Evolutionary conservation across 2,329 filamentous ascomycete genomes (phyloP), one percentile per base, ranked within the genome.

Genomic region (Paramyrothecium sp.): DNA sequence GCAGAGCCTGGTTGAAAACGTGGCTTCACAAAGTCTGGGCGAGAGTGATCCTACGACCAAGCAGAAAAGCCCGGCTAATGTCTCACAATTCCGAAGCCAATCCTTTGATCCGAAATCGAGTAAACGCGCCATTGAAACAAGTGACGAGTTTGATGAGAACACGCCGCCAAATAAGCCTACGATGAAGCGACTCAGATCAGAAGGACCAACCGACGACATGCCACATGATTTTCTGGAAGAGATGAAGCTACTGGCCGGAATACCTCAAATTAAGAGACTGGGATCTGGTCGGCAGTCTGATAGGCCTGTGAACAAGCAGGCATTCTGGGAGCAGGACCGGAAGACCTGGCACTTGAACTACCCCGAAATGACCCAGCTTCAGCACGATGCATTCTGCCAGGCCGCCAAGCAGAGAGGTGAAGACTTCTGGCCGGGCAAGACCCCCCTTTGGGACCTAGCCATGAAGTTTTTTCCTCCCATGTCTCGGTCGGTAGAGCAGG

Each of bases 291-390:
- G 85, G 22, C 81, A 83, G 61, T 83, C 87, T 46, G 83, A 88
- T 62, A 73, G 76, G 20, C 81, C 82, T 3, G 78, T 86, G 13
- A 75, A 78, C 61, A 86, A 87, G 61, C 77, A 74, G 7, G 76
- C 76, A 1, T 89, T 82, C 64, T 89, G 86, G 86, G 78, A 81
- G 51, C 74, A 76, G 49, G 80, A 87, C 61, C 74, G 74, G 56
- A 73, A 67, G 20, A 86, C 82, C 1, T 86, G 84, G 78, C 86
- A 89, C 61, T 74, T 86, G 3, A 69, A 82, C 53, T 89, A 89
- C 62, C 86, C 86, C 0, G 81, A 85, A 60, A 87, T 89, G 83
- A 86, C 81, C 1, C 79, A 83, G 56, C 73, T 84, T 7, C 84
- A 88, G 59, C 80, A 81, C 56, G 77, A 81, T 34, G 81, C 79